Conservation (phyloP, 1,284 basidiomycete species). For the Exobasidium rhododendri region DNA sequence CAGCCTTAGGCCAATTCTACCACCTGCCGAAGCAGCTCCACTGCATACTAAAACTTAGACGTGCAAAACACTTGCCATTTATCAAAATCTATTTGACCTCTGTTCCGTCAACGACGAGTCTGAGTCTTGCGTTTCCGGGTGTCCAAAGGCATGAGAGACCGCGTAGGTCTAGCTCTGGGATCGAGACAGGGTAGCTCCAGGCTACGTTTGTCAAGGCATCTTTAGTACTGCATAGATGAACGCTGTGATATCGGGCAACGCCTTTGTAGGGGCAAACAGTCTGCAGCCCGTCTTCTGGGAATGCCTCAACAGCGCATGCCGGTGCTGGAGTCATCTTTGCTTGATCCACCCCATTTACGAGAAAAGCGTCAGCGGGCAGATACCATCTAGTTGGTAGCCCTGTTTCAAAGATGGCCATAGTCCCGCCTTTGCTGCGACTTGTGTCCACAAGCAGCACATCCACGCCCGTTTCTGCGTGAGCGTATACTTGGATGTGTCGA, state of each 20-base stretch:
- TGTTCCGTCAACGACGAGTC: slow-evolving; percentile 5
- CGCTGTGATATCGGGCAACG: not conserved
- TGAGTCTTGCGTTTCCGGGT: slow-evolving; percentile 1
- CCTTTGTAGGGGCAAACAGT: slow-evolving; percentile 11
- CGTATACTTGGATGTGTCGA: slow-evolving; percentile 2
- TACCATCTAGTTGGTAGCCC: slow-evolving; percentile 8
- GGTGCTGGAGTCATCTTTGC: not conserved
- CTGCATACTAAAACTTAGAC: too few relatives aligned
- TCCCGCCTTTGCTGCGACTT: not conserved
- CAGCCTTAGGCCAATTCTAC: too few relatives aligned
- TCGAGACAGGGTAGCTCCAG: slow-evolving; percentile 1
- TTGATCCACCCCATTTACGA: not conserved
- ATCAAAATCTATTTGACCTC: not conserved
- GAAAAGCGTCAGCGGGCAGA: not conserved
- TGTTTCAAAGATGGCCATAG: slow-evolving; percentile 1
- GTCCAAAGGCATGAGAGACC: not conserved
- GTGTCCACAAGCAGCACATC: not conserved
- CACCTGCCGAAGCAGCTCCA: too few relatives aligned
- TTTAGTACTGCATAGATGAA: not conserved
- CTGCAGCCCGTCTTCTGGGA: not conserved
- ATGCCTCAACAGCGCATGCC: not conserved
- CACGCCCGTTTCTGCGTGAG: not conserved
- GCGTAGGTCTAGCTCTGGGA: not conserved
- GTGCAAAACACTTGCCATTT: too few relatives aligned
- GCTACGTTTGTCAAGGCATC: not conserved